Base-by-base conservation (phyloP, 2,329 filamentous ascomycete species). In the Leptographium radiaticola region DNA sequence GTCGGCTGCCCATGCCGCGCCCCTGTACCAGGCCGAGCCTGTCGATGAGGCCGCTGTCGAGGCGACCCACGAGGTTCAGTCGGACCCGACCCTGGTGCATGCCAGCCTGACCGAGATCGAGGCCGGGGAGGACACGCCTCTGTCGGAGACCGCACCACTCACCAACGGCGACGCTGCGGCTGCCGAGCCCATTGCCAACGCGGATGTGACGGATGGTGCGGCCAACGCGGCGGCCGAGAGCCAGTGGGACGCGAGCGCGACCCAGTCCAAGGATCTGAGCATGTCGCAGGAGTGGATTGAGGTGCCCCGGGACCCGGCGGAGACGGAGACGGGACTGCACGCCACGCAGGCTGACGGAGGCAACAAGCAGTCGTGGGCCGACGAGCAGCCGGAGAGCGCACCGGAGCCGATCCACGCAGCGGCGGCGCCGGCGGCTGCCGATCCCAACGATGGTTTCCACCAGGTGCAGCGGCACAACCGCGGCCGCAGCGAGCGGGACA, bases 291-390 rank as follows among this genome's bases (percentile, higher is more conserved):
- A 90, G 60, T 93, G 87, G 80, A 84, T 94, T 56, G 69, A 89
- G 66, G 74, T 87, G 46, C 81, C 87, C 51, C 81, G 84, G 54
- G 80, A 90, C 63, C 77, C 83, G 48, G 71, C 80, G 51, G 89
- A 94, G 73, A 84, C 85, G 6, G 87, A 93, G 57, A 80, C 76
- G 40, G 81, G 80, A 40, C 66, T 80, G 44, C 70, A 75, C 48
- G 79, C 80, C 31, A 81, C 79, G n/a, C 78, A 81, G 48, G 81
- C 79, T 8, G 71, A 72, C 10, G 67, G 71, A 42, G 65, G 70
- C 53, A 75, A 76, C 62, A 74, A 75, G 34, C 81, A 85, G 64
- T 89, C 83, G 62, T 94, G 87, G 87, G 87, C 87, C 31, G 89
- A 95, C 62, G 87, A 93, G 57, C 79, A 86, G 61, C 80, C 84